These are phyloP conservation scores for Alternaria arborescens DNA, from an alignment of 2,329 filamentous ascomycete species.

Conservation along the genomic window DNA sequence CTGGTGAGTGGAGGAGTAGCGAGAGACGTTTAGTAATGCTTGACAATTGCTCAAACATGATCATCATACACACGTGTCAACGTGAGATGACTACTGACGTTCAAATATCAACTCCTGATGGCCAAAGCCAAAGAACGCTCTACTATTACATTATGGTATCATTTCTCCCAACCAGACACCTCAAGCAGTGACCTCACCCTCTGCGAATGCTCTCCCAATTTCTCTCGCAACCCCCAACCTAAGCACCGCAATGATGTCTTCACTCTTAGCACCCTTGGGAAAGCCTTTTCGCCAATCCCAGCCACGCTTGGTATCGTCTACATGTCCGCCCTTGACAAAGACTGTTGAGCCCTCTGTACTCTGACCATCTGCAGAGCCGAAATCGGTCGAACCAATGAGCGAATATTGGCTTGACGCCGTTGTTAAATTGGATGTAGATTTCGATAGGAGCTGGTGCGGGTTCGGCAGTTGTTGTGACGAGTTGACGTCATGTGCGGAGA, in stretches of 20 bases:
- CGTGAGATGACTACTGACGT: background rate
- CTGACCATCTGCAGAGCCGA: constrained; percentile 58
- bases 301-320: constrained; percentile 62
- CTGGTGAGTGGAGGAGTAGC: background rate
- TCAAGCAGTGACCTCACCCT: constrained; percentile 63
- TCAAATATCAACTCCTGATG: background rate
- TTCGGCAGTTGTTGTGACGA: constrained; percentile 29
- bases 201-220: constrained; percentile 73
- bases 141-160: constrained; percentile 10
- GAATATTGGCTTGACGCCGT: constrained; percentile 69
- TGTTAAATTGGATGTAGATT: constrained; percentile 62
- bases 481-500: constrained; percentile 66
- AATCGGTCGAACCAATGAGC: constrained; percentile 76
- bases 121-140: background rate
- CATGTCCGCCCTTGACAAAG: constrained; percentile 46
- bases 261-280: constrained; percentile 65
- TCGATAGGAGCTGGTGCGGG: constrained; percentile 61
- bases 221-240: constrained; percentile 78
- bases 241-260: constrained; percentile 76
- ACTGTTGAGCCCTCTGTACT: constrained; percentile 59
- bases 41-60: background rate
- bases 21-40: background rate
- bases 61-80: background rate
- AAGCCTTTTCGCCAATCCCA: constrained; percentile 77
- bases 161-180: background rate